Percentiles rank a stretch among this genome's conserved stretches.
These are phyloP conservation scores for Populus deltoides DNA, from an alignment of 345 rosid species.

Conservation along the genomic window DNA sequence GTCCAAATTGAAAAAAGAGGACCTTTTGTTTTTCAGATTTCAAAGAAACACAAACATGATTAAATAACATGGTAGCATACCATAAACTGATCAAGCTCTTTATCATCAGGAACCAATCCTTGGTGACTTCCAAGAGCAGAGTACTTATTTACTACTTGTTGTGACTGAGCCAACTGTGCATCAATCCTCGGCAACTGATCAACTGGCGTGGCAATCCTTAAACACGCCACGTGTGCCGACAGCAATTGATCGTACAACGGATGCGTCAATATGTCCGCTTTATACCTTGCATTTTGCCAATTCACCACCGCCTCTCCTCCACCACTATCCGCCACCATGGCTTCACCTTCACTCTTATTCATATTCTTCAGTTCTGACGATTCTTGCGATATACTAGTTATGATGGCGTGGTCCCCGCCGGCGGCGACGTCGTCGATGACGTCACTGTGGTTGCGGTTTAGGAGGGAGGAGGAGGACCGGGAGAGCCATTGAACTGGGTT, in stretches of 20 bases:
- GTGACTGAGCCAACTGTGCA: slow-evolving; percentile 95
- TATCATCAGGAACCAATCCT: slow-evolving; percentile 65
- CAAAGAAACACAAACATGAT: neutral
- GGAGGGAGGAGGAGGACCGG: slow-evolving; percentile 51
- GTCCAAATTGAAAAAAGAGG: neutral
- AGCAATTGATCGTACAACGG: slow-evolving; percentile 89
- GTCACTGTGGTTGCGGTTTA: slow-evolving; percentile 49
- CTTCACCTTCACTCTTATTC: slow-evolving; percentile 40
- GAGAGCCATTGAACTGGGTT: slow-evolving; percentile 68
- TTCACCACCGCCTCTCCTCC: slow-evolving; percentile 51
- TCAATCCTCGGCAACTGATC: slow-evolving; percentile 95
- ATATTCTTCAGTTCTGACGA: slow-evolving; percentile 40
- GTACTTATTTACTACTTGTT: slow-evolving; percentile 84
- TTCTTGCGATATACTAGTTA: slow-evolving; percentile 41
- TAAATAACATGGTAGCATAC: slow-evolving; percentile 30
- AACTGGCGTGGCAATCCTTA: slow-evolving; percentile 91
- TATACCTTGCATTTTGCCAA: slow-evolving; percentile 86
- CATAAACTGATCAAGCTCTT: slow-evolving; percentile 99
- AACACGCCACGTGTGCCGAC: slow-evolving; percentile 85
- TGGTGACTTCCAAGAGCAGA: slow-evolving; percentile 59
- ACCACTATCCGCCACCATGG: slow-evolving; percentile 32
- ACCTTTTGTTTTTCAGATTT: neutral
- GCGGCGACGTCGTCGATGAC: slow-evolving; percentile 54
- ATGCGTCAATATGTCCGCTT: slow-evolving; percentile 83
- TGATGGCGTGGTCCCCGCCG: slow-evolving; percentile 36